Conservation (phyloP, 306 rosid genomes). For the Acacia crassicarpa region DNA sequence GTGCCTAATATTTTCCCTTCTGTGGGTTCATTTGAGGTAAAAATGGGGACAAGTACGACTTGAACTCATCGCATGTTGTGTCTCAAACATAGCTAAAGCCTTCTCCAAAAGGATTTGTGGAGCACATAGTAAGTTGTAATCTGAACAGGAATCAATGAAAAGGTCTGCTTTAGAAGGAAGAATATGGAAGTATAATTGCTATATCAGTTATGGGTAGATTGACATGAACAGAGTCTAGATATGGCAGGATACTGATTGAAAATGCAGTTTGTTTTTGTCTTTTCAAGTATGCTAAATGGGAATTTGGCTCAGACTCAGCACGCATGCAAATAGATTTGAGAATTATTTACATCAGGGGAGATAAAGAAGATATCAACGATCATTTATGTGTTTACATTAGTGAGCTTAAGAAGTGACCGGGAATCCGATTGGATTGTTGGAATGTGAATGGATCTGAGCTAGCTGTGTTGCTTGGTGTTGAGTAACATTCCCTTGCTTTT, state of each 20-base stretch:
- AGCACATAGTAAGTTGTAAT: slow-evolving; percentile 12
- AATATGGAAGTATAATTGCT: neutral
- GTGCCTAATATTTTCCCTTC: slow-evolving; percentile 6
- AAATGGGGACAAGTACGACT: neutral
- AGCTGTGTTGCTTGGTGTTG: neutral
- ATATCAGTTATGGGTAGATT: neutral
- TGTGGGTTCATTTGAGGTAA: slow-evolving; percentile 7
- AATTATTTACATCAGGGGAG: neutral
- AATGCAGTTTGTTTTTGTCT: neutral
- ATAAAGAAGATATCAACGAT: neutral
- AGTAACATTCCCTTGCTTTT: neutral
- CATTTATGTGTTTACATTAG: neutral
- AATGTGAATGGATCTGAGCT: neutral
- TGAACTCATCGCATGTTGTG: slow-evolving; percentile 1
- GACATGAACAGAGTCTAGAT: slow-evolving; percentile 1
- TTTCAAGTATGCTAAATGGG: neutral
- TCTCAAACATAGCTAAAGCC: slow-evolving; percentile 5
- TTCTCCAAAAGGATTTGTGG: slow-evolving; percentile 1
- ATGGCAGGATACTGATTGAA: neutral
- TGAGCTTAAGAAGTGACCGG: neutral
- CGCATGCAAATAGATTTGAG: neutral
- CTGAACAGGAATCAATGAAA: neutral
- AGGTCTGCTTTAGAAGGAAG: neutral
- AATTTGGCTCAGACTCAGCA: neutral
- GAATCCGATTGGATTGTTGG: neutral